Evolutionary conservation across 495 filamentous ascomycete species (phyloP).

Genomic region (Penicillium parvum): DNA sequence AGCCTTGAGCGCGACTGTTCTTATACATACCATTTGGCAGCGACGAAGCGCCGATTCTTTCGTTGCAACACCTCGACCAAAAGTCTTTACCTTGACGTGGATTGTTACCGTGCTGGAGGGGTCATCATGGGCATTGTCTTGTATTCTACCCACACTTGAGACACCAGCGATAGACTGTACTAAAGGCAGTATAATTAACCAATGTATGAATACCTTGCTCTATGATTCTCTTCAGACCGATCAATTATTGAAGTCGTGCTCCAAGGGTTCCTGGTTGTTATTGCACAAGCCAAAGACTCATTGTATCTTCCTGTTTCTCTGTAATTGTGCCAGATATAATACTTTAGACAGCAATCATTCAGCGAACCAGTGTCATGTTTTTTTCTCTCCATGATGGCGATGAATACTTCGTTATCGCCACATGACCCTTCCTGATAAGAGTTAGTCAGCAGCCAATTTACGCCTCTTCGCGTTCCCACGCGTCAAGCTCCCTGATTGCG

Average conservation of each 20-base stretch:
- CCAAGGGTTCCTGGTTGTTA: no score
- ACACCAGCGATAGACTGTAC: conserved; percentile 3
- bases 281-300: no score
- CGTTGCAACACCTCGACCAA: conserved; percentile 4
- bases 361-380: no score
- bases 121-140: background rate
- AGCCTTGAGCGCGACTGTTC: no score
- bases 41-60: conserved; percentile 1
- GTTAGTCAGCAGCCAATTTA: conserved; percentile 26
- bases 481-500: conserved; percentile 10
- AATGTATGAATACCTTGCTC: conserved; percentile 11
- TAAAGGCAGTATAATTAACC: conserved; percentile 8
- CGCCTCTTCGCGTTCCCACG: conserved; percentile 17
- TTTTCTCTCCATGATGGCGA: no score
- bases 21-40: no score
- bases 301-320: no score
- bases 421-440: conserved; percentile 3
- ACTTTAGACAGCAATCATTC: no score
- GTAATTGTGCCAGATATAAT: no score
- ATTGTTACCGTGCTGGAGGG: background rate
- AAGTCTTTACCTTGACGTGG: background rate
- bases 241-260: no score
- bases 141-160: conserved; percentile 1
- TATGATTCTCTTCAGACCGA: background rate
- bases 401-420: background rate